Conservation (phyloP, 176 grass and related monocot species). For the Poa annua region DNA sequence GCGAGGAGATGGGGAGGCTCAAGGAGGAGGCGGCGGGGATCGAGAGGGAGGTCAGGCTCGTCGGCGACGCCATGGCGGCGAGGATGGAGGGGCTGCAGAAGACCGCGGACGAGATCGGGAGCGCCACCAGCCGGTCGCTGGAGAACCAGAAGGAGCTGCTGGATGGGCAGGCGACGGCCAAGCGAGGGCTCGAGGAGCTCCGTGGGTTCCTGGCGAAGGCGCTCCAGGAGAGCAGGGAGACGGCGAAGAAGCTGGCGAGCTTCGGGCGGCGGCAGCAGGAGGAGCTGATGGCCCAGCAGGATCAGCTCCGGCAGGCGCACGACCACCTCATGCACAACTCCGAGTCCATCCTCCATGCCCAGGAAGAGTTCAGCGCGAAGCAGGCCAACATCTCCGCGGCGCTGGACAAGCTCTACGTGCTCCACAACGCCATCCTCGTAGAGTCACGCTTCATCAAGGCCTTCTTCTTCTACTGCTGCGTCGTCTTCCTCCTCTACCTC, state of each 20-base stretch:
- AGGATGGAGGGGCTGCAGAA: constrained; percentile 58
- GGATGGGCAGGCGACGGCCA: constrained; percentile 48
- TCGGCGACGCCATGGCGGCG: constrained; percentile 56
- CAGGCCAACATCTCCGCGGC: constrained; percentile 77
- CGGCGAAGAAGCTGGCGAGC: constrained; percentile 55
- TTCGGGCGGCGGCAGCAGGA: constrained; percentile 66
- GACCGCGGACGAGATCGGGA: constrained; percentile 59
- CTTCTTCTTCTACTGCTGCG: constrained; percentile 73
- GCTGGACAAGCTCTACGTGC: constrained; percentile 70
- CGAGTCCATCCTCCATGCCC: constrained; percentile 52
- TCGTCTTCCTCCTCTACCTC: constrained; percentile 76
- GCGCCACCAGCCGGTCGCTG: constrained; percentile 43
- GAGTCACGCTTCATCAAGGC: constrained; percentile 81
- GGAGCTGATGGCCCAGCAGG: constrained; percentile 60
- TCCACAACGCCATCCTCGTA: constrained; percentile 61
- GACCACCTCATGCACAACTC: constrained; percentile 66
- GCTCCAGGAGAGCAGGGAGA: constrained; percentile 59
- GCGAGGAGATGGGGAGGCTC: constrained; percentile 52
- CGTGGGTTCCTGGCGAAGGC: constrained; percentile 48
- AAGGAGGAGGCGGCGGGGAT: constrained; percentile 46
- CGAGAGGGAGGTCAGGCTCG: constrained; percentile 49
- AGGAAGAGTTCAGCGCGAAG: constrained; percentile 80
- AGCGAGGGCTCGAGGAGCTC: constrained; percentile 49
- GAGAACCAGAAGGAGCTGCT: constrained; percentile 64
- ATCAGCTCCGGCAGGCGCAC: constrained; percentile 60